Evolutionary conservation across 2,329 filamentous ascomycete species (phyloP).

Genomic region (Fusarium graminum): DNA sequence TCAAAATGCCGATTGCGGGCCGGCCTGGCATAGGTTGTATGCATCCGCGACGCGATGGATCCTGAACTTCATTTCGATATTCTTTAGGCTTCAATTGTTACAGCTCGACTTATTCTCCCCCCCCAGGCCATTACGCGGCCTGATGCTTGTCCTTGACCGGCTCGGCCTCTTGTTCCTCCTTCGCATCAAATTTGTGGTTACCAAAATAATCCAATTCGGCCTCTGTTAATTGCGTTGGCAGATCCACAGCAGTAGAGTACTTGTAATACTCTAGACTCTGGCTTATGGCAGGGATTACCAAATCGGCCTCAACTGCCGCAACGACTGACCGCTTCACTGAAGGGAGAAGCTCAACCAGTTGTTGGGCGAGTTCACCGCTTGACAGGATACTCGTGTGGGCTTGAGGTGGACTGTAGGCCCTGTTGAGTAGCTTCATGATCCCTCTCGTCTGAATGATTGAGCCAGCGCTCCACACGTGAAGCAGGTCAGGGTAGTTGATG

Average conservation of each 20-base stretch:
- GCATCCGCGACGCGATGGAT: background rate
- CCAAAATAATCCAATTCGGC: conserved; percentile 3
- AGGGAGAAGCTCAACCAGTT: fast-evolving
- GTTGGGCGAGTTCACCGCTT: fast-evolving
- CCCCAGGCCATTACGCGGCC: background rate
- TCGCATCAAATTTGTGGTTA: background rate
- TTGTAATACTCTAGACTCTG: conserved; percentile 8
- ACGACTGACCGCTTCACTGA: background rate
- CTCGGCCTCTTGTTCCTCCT: conserved; percentile 1
- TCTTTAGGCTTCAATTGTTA: background rate
- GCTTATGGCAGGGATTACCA: background rate
- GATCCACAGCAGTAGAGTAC: background rate
- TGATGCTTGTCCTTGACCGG: background rate
- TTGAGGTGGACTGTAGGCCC: background rate
- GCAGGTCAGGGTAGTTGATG: background rate
- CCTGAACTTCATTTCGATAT: background rate
- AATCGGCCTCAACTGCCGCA: background rate
- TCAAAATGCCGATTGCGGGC: conserved; percentile 18
- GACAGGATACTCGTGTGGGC: background rate
- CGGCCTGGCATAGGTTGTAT: background rate
- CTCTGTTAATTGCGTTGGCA: background rate
- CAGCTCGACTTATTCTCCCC: background rate
- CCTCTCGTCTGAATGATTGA: background rate
- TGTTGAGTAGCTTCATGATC: background rate
- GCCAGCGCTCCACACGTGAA: background rate